Evolutionary conservation across 225 moss, liverwort and hornwort species (phyloP), one percentile per base, ranked within the genome.

Genomic region (Thuidium tamariscinum): DNA sequence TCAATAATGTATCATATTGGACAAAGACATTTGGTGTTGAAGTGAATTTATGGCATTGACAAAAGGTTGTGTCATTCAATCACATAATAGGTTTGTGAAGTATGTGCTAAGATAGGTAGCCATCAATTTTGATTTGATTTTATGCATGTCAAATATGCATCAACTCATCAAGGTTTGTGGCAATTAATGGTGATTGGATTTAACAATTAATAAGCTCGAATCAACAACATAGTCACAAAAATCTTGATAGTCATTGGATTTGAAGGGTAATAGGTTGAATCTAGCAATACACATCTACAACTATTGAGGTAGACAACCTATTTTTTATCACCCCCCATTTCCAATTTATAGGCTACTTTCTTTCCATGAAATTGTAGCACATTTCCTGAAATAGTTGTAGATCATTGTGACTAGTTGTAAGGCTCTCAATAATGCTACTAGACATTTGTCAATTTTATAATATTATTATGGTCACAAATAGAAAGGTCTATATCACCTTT

Each of bases 11-110:
- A 7, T 13, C 12, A 4, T 20, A n/a, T 9, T 74, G 1, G 8
- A 14, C 13, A 52, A n/a, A 1, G 22, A 15, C 52, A n/a, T n/a
- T 74, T 0, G 0, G 0, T 13, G 4, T 34, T n/a, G 22, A 51
- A 34, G 32, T 34, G 49, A 49, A 49, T 49, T 49, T 3, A 34
- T 1, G 1, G 34, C 74, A 20, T 12, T 71, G 71, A 46, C 2
- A 1, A 44, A 71, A 3, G 17, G 17, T 29, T 29, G 0, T 44
- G 0, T 5, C 3, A 70, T 42, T 70, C 44, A 10, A 48, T 34
- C 6, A 13, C 5, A 12, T 21, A 32, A 12, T 21, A 32, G 11
- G 7, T 32, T 2, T 32, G 0, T 27, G 10, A 32, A 32, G 0
- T 20, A 8, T 49, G 16, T 0, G 0, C 12, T 1, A 42, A 42